Conservation (phyloP, 2,329 filamentous ascomycete species). For the Trichoderma koningiopsis region DNA sequence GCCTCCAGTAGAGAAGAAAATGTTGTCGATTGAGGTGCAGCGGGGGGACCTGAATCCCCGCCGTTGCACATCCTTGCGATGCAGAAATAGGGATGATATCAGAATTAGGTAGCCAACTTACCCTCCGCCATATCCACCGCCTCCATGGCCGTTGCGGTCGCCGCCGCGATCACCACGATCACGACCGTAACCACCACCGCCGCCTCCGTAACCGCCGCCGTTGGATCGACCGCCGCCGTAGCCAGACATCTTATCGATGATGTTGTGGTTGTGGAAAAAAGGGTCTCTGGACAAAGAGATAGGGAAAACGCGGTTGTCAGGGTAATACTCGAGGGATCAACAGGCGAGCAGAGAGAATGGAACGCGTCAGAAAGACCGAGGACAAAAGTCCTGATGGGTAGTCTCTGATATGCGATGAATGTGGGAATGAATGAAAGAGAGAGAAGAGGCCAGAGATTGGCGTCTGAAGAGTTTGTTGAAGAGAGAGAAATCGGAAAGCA, state of each 20-base stretch:
- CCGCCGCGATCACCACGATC: constrained; percentile 50
- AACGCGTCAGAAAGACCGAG: constrained; percentile 22
- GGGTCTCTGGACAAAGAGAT: background rate
- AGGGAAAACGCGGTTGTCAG: constrained; percentile 19
- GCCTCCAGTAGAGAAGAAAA: background rate
- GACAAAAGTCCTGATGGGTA: constrained; percentile 8
- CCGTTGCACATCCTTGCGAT: background rate
- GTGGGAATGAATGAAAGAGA: constrained; percentile 35
- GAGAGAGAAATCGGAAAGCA: constrained; percentile 21
- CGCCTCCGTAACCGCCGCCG: constrained; percentile 37
- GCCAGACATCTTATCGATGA: constrained; percentile 49
- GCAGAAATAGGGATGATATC: background rate
- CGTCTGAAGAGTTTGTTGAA: constrained; percentile 23
- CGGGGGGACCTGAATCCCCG: background rate
- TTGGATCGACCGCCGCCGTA: constrained; percentile 42
- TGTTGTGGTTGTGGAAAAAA: constrained; percentile 19
- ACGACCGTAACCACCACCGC: constrained; percentile 46
- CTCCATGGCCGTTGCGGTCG: constrained; percentile 45
- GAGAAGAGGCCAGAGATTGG: constrained; percentile 14
- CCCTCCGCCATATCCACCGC: constrained; percentile 42
- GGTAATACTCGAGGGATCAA: constrained; percentile 10
- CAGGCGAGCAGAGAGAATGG: background rate
- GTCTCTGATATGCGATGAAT: constrained; percentile 24
- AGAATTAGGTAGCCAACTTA: constrained; percentile 33
- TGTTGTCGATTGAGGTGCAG: background rate